Base-by-base conservation (phyloP, 108 stramenopile species). In the Fragilaria crotonensis region DNA sequence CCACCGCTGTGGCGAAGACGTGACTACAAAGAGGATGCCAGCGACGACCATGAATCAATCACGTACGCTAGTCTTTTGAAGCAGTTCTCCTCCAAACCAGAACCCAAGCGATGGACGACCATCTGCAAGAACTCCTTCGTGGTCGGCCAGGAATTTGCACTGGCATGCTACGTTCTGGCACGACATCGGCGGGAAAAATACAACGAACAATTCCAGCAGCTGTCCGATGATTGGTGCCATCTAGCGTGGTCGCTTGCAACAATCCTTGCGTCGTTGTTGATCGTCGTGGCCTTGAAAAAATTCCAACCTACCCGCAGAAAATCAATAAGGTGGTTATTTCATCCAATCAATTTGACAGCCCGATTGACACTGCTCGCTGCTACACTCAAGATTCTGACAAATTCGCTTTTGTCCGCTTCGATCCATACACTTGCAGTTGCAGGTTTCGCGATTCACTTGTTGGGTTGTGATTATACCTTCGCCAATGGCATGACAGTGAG, bases 391-490 rank as follows among this genome's bases (percentile, higher is more conserved):
- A 80, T 80, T 11, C 61, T 90, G 52, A 90, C 89, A 7, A 84
- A 82, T 33, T 90, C 89, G 4, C 86, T 80, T 57, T 81, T 83
- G 2, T 67, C 84, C 0, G 89, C 85, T 66, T 84, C 89, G 0
- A 80, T 90, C 18, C 58, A 79, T 56, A 76, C 80, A 5, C 69
- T 90, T 17, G 67, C 89, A n/a, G 66, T 82, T 14, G n/a, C 28
- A 30, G 78, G 83, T 2, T 65, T 84, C 67, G 48, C 66, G 2
- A 54, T 81, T 32, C 84, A 85, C 67, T 46, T 86, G 26, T 45
- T 86, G 50, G 60, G 77, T 32, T 85, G 82, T 63, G 81, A 90
- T 52, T 86, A 84, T 62, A 54, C 63, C 4, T 86, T 82, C 58
- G 84, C 83, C 20, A 83, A 83, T 62, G 87, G 83, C 3, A n/a